Percentiles rank a stretch among this genome's conserved stretches.
Conservation (phyloP, 164 flowering plant genomes). For the Magnolia kwangsiensis region DNA sequence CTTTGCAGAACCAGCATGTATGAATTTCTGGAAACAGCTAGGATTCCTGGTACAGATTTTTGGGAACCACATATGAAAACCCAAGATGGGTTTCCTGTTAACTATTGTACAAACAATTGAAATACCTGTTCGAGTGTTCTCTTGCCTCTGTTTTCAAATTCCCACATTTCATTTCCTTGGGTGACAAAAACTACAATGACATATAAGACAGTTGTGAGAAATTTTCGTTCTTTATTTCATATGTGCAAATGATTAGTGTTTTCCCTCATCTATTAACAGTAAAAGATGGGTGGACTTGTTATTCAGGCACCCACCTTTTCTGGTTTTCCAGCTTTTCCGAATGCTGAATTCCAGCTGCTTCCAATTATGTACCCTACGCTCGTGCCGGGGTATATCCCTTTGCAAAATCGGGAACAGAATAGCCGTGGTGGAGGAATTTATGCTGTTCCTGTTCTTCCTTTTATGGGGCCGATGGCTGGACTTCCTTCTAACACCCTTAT, state of each 20-base stretch:
- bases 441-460: slow-evolving; percentile 76
- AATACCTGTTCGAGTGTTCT: background rate
- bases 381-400: slow-evolving; percentile 45
- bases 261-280: background rate
- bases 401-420: slow-evolving; percentile 52
- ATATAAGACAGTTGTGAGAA: background rate
- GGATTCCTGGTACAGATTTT: background rate
- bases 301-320: slow-evolving; percentile 26
- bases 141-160: background rate
- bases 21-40: background rate
- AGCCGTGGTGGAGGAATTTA: slow-evolving; percentile 84
- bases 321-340: slow-evolving; percentile 18
- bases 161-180: background rate
- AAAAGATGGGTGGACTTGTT: background rate
- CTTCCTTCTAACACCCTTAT: slow-evolving; percentile 62
- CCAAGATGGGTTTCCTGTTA: background rate
- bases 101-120: background rate
- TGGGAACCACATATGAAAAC: background rate
- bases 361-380: slow-evolving; percentile 64
- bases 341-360: slow-evolving; percentile 52
- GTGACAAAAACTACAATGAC: background rate
- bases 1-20: too few relatives aligned
- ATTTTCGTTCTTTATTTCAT: background rate
- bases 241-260: background rate
- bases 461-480: slow-evolving; percentile 52